Base-by-base conservation (phyloP, 768 basidiomycete genomes). In the Rhizopogon vulgaris region DNA sequence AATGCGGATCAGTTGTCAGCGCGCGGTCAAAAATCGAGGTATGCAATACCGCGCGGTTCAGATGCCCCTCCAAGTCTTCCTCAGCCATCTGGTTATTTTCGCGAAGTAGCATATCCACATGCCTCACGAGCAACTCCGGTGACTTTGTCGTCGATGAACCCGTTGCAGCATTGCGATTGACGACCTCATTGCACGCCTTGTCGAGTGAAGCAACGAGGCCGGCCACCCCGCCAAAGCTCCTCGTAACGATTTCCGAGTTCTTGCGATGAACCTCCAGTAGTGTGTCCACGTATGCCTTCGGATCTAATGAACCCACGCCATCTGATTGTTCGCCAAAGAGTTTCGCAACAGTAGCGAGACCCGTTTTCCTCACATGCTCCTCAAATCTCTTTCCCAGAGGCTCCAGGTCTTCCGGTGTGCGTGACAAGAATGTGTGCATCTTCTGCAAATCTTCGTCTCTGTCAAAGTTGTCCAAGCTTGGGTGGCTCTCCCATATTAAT, bases 41-140 rank as follows among this genome's bases (percentile, higher is more conserved):
- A 71, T 85, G 22, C 22, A 22, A 43, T 66, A 94, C 94, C 63
- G 91, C 90, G 58, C 91, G 87, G 66, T 92, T 89, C 41, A 98
- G 68, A 12, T 90, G 90, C 48, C 83, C 82, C 68, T 98, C 94
- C 2, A 96, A 71, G 57, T 94, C 91, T 27, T 84, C 85, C 71
- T 96, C 94, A 2, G 86, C 79, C 69, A 94, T 79, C 74, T 96
- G 95, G 74, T 96, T 97, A 69, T 82, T 94, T 78, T 97, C 97
- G 56, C 88, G 80, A 42, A 98, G 71, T 32, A 97, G 69, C 52
- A 86, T 77, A 66, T 98, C 94, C 15, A 90, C 83, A 58, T 96
- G 90, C 67, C 90, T 93, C 27, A 93, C 93, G 25, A 97, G 71
- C 46, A 97, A 69, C 64, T 97, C 95, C 0, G 95, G 93, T 7